phyloP scores from a whole-genome alignment of 345 rosid species.

The Dipteronia dyeriana region DNA sequence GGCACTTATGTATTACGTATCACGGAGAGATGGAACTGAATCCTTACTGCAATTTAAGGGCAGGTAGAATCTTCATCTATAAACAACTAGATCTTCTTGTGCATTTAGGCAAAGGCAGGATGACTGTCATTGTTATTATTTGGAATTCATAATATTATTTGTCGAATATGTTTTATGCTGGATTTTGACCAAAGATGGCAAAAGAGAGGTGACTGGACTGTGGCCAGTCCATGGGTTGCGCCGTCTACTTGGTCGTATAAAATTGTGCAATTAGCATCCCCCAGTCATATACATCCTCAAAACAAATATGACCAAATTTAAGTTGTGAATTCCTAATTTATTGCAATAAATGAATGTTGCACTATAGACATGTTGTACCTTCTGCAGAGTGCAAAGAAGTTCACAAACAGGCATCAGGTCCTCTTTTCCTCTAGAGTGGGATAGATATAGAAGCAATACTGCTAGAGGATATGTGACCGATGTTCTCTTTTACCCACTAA shows the following conservation, averaged over 20 bases:
- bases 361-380: conserved; percentile 45
- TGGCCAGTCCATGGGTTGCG: background rate
- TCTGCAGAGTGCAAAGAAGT: conserved; percentile 65
- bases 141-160: background rate
- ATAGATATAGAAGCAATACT: conserved; percentile 76
- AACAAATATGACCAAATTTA: background rate
- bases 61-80: background rate
- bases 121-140: background rate
- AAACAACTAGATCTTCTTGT: background rate
- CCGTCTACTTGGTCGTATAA: background rate
- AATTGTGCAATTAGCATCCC: background rate
- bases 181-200: background rate
- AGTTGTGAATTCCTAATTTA: background rate
- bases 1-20: background rate
- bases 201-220: background rate
- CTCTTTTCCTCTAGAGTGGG: conserved; percentile 77
- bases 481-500: conserved; percentile 98
- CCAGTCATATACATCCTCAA: background rate
- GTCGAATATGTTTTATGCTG: too few relatives aligned
- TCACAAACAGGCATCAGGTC: conserved; percentile 90
- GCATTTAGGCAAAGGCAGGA: background rate
- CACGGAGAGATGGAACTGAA: background rate
- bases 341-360: background rate
- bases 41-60: background rate
- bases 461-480: conserved; percentile 61